Evolutionary conservation across 2,329 filamentous ascomycete genomes (phyloP), one percentile per base, ranked within the genome.

Genomic region (Sphaerostilbella broomeana): DNA sequence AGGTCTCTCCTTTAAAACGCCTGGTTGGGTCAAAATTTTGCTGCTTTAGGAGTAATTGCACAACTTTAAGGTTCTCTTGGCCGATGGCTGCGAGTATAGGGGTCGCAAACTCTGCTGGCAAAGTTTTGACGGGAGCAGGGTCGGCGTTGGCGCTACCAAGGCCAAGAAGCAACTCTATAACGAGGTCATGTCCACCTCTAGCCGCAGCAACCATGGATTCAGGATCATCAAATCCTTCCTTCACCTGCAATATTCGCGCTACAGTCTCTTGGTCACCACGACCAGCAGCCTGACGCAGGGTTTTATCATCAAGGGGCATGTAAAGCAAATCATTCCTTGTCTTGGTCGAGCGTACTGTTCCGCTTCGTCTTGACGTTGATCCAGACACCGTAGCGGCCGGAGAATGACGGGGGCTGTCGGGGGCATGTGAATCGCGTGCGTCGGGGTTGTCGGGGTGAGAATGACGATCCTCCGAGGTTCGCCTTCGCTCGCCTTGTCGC

Each of bases 81-180:
- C 92, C 90, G 48, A 98, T 95, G 2, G 92, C 89, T 43, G 89
- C 88, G 25, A 95, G 75, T 70, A 98, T 94, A 2, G 92, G 92
- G 1, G 90, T 97, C 36, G 89, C 84, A 53, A 85, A 81, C 42
- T 92, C 88, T 28, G 73, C 64, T 19, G 72, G 69, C 43, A 76
- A 68, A 20, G 73, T 71, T 7, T 68, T 54, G 32, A 88, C 62
- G 10, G 85, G 77, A 6, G 74, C 69, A 21, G 87, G 87, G 51
- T 92, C 86, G 0, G 75, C 70, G 38, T 77, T 75, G 10, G 75
- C 74, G 34, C 73, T 69, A 3, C 82, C 83, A 48, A 87, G 67
- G 7, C 81, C 82, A 28, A 87, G 62, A 35, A 88, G 62, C 19
- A 95, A 74, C 54, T 89, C 86, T 45, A 95, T 78, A 17, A 94